Evolutionary conservation across 1,284 basidiomycete species (phyloP).

Genomic region (Meripilus lineatus): DNA sequence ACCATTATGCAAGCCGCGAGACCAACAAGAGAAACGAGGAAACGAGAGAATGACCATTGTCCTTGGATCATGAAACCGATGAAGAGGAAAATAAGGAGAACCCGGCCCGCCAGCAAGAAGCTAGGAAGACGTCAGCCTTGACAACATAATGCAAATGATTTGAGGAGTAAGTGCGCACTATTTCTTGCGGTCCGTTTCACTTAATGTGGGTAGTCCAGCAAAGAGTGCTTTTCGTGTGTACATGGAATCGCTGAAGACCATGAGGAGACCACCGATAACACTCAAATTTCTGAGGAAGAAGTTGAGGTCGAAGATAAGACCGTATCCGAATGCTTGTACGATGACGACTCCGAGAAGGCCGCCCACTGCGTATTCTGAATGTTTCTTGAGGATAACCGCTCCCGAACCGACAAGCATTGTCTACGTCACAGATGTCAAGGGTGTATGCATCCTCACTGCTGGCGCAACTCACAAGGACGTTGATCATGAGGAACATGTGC

Average conservation of each 20-base stretch:
- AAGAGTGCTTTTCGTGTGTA: conserved; percentile 84
- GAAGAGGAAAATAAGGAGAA: conserved; percentile 99
- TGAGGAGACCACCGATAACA: conserved; percentile 53
- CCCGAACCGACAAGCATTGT: conserved; percentile 88
- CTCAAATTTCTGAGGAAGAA: conserved; percentile 84
- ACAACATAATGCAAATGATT: too few relatives aligned
- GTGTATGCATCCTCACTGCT: conserved; percentile 8
- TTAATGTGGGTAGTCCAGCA: conserved; percentile 87
- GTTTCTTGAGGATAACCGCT: conserved; percentile 83
- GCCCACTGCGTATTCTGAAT: conserved; percentile 85
- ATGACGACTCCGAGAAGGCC: conserved; percentile 91
- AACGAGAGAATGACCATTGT: conserved; percentile 81
- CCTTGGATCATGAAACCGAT: conserved; percentile 97
- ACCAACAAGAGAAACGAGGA: conserved; percentile 84
- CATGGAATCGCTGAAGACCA: conserved; percentile 98
- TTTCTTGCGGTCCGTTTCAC: conserved; percentile 96
- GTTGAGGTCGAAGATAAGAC: conserved; percentile 77
- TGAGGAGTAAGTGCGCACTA: conserved; percentile 76
- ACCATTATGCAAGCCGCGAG: conserved; percentile 96
- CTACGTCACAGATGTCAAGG: conserved; percentile 36
- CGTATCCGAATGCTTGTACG: conserved; percentile 71
- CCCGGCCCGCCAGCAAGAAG: conserved; percentile 95
- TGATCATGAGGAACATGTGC: conserved; percentile 88
- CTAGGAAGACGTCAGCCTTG: conserved; percentile 32
- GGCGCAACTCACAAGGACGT: conserved; percentile 76